Evolutionary conservation across 2,329 filamentous ascomycete genomes (phyloP).

Genomic region (Zasmidium cellare): DNA sequence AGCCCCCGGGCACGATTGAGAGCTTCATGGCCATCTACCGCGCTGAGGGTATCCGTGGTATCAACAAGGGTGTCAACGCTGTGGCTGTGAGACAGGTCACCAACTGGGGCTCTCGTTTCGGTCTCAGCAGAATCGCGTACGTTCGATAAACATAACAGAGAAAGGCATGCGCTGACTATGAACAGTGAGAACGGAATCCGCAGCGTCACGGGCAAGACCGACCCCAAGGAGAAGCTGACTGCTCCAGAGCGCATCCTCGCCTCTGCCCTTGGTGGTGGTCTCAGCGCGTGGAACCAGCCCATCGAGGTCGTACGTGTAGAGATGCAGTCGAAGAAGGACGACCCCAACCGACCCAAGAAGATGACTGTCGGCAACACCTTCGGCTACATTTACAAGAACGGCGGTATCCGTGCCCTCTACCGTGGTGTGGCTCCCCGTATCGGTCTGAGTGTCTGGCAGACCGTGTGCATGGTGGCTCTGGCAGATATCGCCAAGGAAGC

Average conservation of each 20-base stretch:
- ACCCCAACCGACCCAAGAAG: conserved; percentile 98
- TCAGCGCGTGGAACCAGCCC: conserved; percentile 98
- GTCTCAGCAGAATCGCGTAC: conserved; percentile 78
- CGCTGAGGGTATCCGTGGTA: conserved; percentile 87
- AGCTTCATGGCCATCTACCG: conserved; percentile 98
- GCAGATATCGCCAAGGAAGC: conserved; percentile 76
- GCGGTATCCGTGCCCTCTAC: conserved; percentile 90
- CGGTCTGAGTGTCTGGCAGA: conserved; percentile 97
- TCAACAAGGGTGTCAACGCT: conserved; percentile 98
- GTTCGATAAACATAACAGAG: conserved; percentile 11
- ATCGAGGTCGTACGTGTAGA: conserved; percentile 99
- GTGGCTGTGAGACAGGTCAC: conserved; percentile 99
- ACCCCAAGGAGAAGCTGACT: conserved; percentile 70
- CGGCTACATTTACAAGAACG: conserved; percentile 84
- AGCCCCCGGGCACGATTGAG: conserved; percentile 85
- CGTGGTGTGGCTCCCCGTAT: conserved; percentile 92
- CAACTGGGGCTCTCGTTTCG: conserved; percentile 98
- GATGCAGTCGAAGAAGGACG: conserved; percentile 99
- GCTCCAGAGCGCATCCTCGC: conserved; percentile 87
- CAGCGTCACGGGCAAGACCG: conserved; percentile 72
- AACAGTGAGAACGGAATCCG: conserved; percentile 76
- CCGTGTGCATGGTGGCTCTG: conserved; percentile 98
- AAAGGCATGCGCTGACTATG: conserved; percentile 8
- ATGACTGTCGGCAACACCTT: conserved; percentile 86
- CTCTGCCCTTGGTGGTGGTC: conserved; percentile 82